These are phyloP conservation scores for Paecilomyces sp. DNA, from an alignment of 2,329 filamentous ascomycete genomes.

Conservation along the genomic window DNA sequence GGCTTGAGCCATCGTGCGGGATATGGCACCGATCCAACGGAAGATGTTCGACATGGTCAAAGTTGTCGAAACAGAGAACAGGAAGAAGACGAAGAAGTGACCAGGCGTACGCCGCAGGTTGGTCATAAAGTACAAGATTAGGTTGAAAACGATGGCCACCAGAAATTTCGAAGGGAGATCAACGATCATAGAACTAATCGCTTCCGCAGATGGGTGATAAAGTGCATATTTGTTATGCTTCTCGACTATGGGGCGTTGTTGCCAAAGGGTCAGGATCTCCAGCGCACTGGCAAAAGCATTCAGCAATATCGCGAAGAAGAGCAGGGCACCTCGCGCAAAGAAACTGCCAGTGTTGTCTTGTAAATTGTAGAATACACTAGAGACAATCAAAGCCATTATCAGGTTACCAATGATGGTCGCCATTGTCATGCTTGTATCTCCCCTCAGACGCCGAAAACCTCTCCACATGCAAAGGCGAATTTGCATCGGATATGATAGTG, in stretches of 20 bases:
- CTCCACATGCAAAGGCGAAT: constrained; percentile 72
- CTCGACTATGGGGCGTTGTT: constrained; percentile 85
- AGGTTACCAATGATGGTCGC: constrained; percentile 62
- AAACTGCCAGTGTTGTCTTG: constrained; percentile 59
- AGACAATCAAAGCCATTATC: constrained; percentile 68
- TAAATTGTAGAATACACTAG: constrained; percentile 76
- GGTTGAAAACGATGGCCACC: constrained; percentile 69
- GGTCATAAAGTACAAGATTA: constrained; percentile 80
- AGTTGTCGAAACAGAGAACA: constrained; percentile 67
- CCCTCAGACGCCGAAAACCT: constrained; percentile 67
- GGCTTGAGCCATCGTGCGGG: constrained; percentile 57
- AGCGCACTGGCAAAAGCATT: constrained; percentile 77
- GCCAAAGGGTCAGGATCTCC: constrained; percentile 78
- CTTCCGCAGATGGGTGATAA: constrained; percentile 84
- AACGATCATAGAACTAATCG: constrained; percentile 76
- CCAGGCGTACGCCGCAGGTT: constrained; percentile 67
- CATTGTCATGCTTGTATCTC: constrained; percentile 69
- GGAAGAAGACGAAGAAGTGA: constrained; percentile 77
- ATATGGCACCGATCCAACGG: constrained; percentile 68
- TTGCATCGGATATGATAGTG: constrained; percentile 69
- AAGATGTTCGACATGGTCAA: constrained; percentile 82
- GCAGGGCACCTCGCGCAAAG: constrained; percentile 68
- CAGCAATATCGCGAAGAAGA: constrained; percentile 84
- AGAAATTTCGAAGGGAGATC: constrained; percentile 76
- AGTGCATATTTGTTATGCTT: constrained; percentile 82